phyloP scores from a whole-genome alignment of 2,329 filamentous ascomycete species.

The Coleophoma eucalyptorum region DNA sequence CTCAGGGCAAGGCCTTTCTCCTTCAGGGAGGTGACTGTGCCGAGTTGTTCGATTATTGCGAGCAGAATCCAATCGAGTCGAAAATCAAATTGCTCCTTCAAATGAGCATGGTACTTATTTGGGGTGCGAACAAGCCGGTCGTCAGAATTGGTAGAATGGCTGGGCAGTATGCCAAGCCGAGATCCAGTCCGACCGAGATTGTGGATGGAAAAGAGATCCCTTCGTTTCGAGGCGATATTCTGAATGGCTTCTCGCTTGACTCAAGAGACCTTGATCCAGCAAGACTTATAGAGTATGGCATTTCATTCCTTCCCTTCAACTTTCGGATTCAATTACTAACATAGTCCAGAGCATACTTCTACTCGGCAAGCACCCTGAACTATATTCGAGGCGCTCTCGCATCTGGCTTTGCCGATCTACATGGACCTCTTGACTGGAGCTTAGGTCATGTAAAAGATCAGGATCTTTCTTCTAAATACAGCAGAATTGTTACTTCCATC shows the following conservation, averaged over 20 bases:
- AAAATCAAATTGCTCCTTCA: slow-evolving; percentile 96
- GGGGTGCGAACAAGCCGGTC: slow-evolving; percentile 76
- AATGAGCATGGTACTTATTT: slow-evolving; percentile 95
- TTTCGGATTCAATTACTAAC: slow-evolving; percentile 1
- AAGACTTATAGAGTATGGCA: slow-evolving; percentile 65
- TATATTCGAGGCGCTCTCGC: slow-evolving; percentile 81
- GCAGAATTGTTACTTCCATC: slow-evolving; percentile 77
- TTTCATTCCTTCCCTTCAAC: not conserved
- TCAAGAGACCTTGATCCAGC: slow-evolving; percentile 77
- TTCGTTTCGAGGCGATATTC: slow-evolving; percentile 90
- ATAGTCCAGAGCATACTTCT: slow-evolving; percentile 73
- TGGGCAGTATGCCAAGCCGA: slow-evolving; percentile 94
- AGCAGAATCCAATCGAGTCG: slow-evolving; percentile 81
- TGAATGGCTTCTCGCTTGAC: slow-evolving; percentile 81
- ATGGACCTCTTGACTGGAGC: slow-evolving; percentile 91
- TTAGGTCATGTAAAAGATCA: slow-evolving; percentile 87
- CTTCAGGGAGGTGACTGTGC: slow-evolving; percentile 97
- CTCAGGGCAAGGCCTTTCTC: slow-evolving; percentile 85
- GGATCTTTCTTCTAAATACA: slow-evolving; percentile 80
- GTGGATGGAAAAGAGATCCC: slow-evolving; percentile 77
- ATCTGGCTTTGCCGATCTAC: slow-evolving; percentile 88
- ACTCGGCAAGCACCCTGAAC: slow-evolving; percentile 92
- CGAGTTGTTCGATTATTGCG: slow-evolving; percentile 96
- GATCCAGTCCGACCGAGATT: slow-evolving; percentile 82
- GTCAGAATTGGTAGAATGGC: slow-evolving; percentile 95